A percentile compares a stretch with the other conserved stretches of the same genome.
Conservation (phyloP, 148 eudicot genomes). For the Hydrangea macrophylla region DNA sequence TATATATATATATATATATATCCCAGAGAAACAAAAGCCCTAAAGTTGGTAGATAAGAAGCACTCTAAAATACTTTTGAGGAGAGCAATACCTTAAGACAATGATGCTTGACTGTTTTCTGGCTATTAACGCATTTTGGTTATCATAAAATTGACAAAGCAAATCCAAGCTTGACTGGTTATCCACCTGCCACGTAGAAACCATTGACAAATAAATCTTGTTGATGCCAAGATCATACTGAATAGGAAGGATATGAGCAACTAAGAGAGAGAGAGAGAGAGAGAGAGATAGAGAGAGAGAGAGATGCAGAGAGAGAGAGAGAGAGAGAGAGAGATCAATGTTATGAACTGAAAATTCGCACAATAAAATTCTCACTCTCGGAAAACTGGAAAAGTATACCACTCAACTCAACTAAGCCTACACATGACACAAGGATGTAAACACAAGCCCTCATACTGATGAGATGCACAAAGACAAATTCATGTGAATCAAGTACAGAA, state of each 20-base stretch:
- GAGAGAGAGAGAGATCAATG: slow-evolving; percentile 3
- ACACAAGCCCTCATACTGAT: background rate
- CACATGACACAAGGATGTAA: background rate
- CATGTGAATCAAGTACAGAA: slow-evolving; percentile 5
- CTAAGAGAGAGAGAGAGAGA: background rate
- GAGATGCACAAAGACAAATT: background rate
- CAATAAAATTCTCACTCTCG: background rate
- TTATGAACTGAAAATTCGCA: background rate
- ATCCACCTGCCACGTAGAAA: slow-evolving; percentile 56
- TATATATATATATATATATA: too few relatives aligned
- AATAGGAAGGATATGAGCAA: too few relatives aligned
- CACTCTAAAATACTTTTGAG: background rate
- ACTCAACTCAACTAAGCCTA: background rate
- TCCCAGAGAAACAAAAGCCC: background rate
- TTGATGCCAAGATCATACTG: background rate
- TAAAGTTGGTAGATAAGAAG: background rate
- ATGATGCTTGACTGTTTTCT: slow-evolving; percentile 51
- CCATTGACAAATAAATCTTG: background rate
- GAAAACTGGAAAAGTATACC: background rate
- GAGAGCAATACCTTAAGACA: slow-evolving; percentile 51
- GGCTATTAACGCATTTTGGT: slow-evolving; percentile 57
- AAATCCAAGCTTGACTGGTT: slow-evolving; percentile 67
- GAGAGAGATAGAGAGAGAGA: too few relatives aligned
- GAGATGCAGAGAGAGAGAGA: too few relatives aligned
- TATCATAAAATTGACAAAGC: slow-evolving; percentile 58